Base-by-base conservation (phyloP, 2,329 filamentous ascomycete species). In the Fusarium lyarnte region DNA sequence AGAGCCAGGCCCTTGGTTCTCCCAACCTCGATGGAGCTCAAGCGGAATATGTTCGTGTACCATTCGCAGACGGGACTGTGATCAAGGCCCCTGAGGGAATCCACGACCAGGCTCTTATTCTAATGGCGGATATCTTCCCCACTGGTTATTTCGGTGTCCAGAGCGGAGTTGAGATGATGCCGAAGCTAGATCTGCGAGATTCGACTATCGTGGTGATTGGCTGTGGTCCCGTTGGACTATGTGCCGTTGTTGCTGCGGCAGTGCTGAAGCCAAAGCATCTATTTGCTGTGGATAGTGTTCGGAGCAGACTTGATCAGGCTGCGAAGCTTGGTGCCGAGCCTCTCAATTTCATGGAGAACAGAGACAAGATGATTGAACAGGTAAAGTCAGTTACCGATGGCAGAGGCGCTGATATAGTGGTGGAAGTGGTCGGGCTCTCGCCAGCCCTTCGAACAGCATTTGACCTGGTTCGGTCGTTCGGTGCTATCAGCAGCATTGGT, bases 81-180 rank as follows among this genome's bases (percentile, higher is more conserved):
- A 87, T 94, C 78, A 92, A 91, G 76, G 91, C 94, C 0, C 81
- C 88, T 2, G 89, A 87, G 8, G 77, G 72, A 13, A 92, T 97
- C 61, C 88, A 91, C 17, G 91, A 95, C 72, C 88, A 92, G 70
- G 90, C 90, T 29, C 85, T 97, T 51, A 90, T 97, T 6, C 87
- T 97, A 19, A 97, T 97, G 94, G 94, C 93, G 13, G 94, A 97
- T 78, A 97, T 97, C 76, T 97, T 96, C 81, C 94, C 94, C 1
- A 94, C 91, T 0, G 93, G 95, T 5, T 97, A 90, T 82, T 97
- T 94, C 74, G 94, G 93, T 7, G 93, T 93, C 6, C 87, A 88
- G 61, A 96, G 94, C 77, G 94, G 91, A 7, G 92, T 97, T 80
- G 88, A 89, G 61, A 83, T 91, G 78, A 85, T 92, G 47, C 74